Conservation (phyloP, 495 filamentous ascomycete genomes). For the Chaetomium fimeti region DNA sequence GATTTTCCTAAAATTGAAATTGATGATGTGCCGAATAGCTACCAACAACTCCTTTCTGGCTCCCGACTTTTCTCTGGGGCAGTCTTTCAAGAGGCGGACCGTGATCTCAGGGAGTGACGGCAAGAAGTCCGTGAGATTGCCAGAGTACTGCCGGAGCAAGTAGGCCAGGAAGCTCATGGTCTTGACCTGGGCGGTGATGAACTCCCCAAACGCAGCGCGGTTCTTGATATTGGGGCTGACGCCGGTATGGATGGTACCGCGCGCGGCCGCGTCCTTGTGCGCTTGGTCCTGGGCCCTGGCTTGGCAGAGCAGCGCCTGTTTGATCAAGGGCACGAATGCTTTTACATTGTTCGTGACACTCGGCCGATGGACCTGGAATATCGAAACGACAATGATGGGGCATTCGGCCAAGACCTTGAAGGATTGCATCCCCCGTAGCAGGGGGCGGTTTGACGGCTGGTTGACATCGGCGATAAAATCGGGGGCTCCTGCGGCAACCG, state of each 20-base stretch:
- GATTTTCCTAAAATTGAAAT: slow-evolving; percentile 96
- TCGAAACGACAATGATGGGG: slow-evolving; percentile 97
- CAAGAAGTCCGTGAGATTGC: slow-evolving; percentile 86
- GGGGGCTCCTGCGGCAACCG: slow-evolving; percentile 62
- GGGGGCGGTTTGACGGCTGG: slow-evolving; percentile 73
- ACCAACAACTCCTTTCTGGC: slow-evolving; percentile 94
- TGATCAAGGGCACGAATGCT: slow-evolving; percentile 89
- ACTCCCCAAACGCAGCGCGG: slow-evolving; percentile 90
- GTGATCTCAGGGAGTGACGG: slow-evolving; percentile 85
- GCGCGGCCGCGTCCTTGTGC: slow-evolving; percentile 74
- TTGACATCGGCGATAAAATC: slow-evolving; percentile 63
- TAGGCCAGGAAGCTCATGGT: slow-evolving; percentile 99
- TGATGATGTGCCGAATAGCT: slow-evolving; percentile 96
- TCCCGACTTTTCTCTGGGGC: slow-evolving; percentile 87
- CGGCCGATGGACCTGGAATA: slow-evolving; percentile 86
- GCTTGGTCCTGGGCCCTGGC: slow-evolving; percentile 92
- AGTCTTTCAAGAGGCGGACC: slow-evolving; percentile 88
- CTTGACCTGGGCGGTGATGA: slow-evolving; percentile 97
- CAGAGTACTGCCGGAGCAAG: slow-evolving; percentile 80
- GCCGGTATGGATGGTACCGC: slow-evolving; percentile 80
- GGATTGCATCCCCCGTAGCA: slow-evolving; percentile 92
- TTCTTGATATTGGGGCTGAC: slow-evolving; percentile 94
- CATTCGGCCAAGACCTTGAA: slow-evolving; percentile 98
- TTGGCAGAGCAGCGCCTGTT: slow-evolving; percentile 82
- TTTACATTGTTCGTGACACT: slow-evolving; percentile 83